phyloP scores from a whole-genome alignment of 139 green algal genomes.

The Coelastrella sp. region DNA sequence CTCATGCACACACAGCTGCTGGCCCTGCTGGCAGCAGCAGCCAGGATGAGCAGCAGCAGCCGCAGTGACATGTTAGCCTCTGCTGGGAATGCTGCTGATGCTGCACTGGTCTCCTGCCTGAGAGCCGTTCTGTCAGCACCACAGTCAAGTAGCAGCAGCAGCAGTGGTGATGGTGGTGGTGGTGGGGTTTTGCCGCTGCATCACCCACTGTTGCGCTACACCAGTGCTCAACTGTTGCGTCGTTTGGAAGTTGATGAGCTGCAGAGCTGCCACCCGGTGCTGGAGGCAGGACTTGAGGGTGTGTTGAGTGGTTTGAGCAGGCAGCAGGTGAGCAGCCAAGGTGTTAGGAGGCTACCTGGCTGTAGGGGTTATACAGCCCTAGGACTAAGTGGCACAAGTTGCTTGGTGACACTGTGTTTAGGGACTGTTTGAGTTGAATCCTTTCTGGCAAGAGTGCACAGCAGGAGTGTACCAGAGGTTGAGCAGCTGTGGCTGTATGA shows the following conservation, averaged over 20 bases:
- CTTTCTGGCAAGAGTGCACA: too few relatives aligned
- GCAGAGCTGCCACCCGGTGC: background rate
- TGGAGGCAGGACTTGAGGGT: background rate
- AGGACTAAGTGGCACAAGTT: too few relatives aligned
- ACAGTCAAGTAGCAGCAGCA: background rate
- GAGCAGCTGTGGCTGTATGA: background rate
- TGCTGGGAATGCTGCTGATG: background rate
- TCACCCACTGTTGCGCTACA: constrained; percentile 19
- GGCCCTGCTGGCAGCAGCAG: background rate
- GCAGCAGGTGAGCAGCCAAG: constrained; percentile 4
- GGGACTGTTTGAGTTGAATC: too few relatives aligned
- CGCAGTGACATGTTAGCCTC: background rate
- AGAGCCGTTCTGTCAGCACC: background rate
- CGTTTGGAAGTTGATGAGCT: background rate
- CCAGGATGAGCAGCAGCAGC: background rate
- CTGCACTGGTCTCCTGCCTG: background rate
- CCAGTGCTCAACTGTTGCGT: background rate
- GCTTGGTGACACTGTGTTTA: too few relatives aligned
- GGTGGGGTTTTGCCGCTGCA: background rate
- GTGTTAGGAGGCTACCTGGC: background rate
- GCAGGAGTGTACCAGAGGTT: background rate
- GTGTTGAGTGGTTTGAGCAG: background rate
- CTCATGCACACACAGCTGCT: background rate
- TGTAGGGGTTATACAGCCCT: too few relatives aligned
- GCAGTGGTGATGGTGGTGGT: background rate